These are phyloP conservation scores for Trichoderma atrobrunneum DNA, from an alignment of 2,329 filamentous ascomycete genomes.

Conservation along the genomic window DNA sequence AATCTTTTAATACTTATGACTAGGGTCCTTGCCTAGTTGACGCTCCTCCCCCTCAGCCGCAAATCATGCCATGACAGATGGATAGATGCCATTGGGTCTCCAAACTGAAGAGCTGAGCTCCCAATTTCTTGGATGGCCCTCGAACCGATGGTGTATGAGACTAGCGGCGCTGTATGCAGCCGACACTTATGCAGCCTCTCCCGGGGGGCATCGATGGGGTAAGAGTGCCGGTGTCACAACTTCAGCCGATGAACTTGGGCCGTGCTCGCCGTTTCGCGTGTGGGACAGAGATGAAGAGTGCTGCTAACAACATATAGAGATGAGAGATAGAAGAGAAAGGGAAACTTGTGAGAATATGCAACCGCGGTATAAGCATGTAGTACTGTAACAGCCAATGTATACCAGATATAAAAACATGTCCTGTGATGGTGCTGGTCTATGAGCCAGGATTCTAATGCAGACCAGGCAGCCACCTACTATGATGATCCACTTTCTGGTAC, in stretches of 20 bases:
- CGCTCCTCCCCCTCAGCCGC: background rate
- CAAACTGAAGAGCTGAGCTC: background rate
- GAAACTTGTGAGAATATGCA: too few species aligned
- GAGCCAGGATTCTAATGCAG: too few species aligned
- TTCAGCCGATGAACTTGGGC: background rate
- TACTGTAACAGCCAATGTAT: too few species aligned
- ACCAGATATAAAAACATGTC: too few species aligned
- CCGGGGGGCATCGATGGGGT: background rate
- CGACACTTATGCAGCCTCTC: background rate
- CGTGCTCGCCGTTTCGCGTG: background rate
- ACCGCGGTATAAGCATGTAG: too few species aligned
- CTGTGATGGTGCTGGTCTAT: too few species aligned
- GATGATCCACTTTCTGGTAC: too few species aligned
- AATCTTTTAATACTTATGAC: background rate
- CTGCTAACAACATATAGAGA: too few species aligned
- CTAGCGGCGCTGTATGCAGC: background rate
- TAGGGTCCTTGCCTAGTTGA: background rate
- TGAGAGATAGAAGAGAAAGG: too few species aligned
- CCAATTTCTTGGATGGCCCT: background rate
- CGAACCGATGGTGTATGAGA: background rate
- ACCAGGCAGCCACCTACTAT: too few species aligned
- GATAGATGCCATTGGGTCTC: background rate
- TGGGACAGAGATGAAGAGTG: too few species aligned
- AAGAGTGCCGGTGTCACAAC: background rate
- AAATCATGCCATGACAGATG: background rate